Conservation (phyloP, 306 rosid species). For the Boehmeria nivea region DNA sequence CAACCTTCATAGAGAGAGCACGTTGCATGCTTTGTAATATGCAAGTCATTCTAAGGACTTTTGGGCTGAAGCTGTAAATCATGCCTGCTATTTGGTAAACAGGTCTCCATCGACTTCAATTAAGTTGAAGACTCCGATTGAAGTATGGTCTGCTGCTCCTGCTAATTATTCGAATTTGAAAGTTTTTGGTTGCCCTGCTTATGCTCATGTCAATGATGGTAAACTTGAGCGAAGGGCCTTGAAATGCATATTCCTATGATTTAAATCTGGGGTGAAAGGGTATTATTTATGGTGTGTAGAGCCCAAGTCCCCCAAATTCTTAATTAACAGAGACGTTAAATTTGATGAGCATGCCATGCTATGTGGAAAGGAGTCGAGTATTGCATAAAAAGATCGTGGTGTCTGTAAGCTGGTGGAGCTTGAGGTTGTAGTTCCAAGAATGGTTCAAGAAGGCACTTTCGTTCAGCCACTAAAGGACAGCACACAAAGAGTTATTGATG, state of each 20-base stretch:
- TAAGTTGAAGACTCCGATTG: neutral
- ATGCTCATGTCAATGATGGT: neutral
- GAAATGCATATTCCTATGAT: neutral
- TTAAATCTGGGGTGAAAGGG: too few relatives aligned
- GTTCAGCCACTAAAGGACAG: too few relatives aligned
- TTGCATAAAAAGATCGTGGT: too few relatives aligned
- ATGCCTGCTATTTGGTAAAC: neutral
- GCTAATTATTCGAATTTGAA: neutral
- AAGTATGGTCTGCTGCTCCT: neutral
- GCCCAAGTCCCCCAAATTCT: too few relatives aligned
- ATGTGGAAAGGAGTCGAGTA: too few relatives aligned
- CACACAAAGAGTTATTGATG: too few relatives aligned
- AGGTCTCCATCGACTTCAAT: neutral
- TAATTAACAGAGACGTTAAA: too few relatives aligned
- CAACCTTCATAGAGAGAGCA: neutral
- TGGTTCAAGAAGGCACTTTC: too few relatives aligned
- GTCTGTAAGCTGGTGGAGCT: too few relatives aligned
- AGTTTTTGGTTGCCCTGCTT: neutral
- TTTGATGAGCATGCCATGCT: too few relatives aligned
- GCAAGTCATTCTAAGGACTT: neutral
- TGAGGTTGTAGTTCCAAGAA: too few relatives aligned
- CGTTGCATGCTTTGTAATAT: neutral
- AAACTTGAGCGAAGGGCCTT: neutral
- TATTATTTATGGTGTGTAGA: too few relatives aligned
- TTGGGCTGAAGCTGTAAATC: neutral